Evolutionary conservation across 2,329 filamentous ascomycete species (phyloP), one percentile per base, ranked within the genome.

Genomic region (Fusarium foetens): DNA sequence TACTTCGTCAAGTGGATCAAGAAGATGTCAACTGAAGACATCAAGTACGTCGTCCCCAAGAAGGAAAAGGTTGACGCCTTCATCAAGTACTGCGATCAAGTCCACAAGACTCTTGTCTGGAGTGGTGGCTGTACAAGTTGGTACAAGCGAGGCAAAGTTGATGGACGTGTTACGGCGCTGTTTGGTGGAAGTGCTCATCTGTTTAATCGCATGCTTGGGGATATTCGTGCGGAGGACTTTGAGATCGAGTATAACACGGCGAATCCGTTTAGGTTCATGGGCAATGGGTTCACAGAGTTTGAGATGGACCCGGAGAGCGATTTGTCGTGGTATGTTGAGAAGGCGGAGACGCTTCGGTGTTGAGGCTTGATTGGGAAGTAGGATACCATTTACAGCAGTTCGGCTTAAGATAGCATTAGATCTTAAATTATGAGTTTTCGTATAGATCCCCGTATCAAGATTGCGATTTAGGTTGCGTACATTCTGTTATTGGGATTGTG

Each of bases 1-100:
- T 75, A 75, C 45, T 75, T 75, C 16, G 71, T 75, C 43, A 75
- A 75, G 31, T 75, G 73, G 73, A 67, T 75, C 46, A 74, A 74
- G 41, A 75, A 75, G 62, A 67, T 75, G 58, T 59, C 73, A 23
- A 68, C 70, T 6, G 73, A 75, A 33, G 73, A 75, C 31, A 75
- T 75, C 41, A 70, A 72, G 52, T 59, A 75, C 25, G 68, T 75
- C 23, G 57, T 63, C 6, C 73, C 73, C 8, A 75, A 75, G 25
- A 41, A 72, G 29, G 73, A 74, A 23, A 75, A 75, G 17, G 73
- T 74, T 11, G 64, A 75, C n/a, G 73, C 70, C 4, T 75, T 75
- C 25, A 74, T 75, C 17, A 70, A 58, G 39, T 75, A 75, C 25
- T 64, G 64, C 13, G 73, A 75, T 6, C 46, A 75, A 25, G 39